These are phyloP conservation scores for Fusarium pseudonygamai DNA, from an alignment of 2,329 filamentous ascomycete genomes.

Conservation along the genomic window DNA sequence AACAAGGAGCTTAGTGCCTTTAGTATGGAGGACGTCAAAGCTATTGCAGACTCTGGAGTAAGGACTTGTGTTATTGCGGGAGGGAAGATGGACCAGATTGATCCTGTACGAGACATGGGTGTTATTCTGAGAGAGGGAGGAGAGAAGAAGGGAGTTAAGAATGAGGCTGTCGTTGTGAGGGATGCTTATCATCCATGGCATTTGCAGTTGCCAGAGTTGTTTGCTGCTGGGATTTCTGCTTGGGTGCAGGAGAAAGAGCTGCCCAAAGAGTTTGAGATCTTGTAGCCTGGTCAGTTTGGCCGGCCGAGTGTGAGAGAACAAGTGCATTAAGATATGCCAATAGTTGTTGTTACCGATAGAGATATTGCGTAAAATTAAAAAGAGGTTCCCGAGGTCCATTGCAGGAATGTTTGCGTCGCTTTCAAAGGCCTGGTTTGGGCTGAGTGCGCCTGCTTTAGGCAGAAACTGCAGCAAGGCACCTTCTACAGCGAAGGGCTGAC, in stretches of 20 bases:
- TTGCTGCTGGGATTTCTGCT: conserved; percentile 15
- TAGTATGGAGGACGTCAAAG: neutral
- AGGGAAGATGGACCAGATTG: conserved; percentile 26
- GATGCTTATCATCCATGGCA: conserved; percentile 29
- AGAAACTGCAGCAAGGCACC: neutral
- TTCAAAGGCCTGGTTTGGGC: neutral
- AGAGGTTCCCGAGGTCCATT: too few species aligned
- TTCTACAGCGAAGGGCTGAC: neutral
- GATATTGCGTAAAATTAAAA: too few species aligned
- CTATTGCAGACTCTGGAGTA: conserved; percentile 6
- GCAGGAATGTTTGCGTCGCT: neutral
- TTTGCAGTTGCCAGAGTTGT: conserved; percentile 22
- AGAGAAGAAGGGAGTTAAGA: neutral
- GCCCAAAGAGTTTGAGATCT: conserved; percentile 1
- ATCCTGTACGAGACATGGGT: conserved; percentile 8
- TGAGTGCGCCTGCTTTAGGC: neutral
- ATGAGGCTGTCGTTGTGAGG: conserved; percentile 18
- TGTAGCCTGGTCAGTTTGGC: neutral
- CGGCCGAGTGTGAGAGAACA: too few species aligned
- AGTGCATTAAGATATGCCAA: too few species aligned
- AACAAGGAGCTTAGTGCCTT: conserved; percentile 1
- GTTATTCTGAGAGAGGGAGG: neutral
- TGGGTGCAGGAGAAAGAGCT: conserved; percentile 2
- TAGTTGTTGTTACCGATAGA: too few species aligned
- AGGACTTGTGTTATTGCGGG: conserved; percentile 22